A percentile compares a stretch with the other conserved stretches of the same genome.
These are phyloP conservation scores for Halocafeteria seosinensis DNA, from an alignment of 108 stramenopile genomes.

Conservation along the genomic window DNA sequence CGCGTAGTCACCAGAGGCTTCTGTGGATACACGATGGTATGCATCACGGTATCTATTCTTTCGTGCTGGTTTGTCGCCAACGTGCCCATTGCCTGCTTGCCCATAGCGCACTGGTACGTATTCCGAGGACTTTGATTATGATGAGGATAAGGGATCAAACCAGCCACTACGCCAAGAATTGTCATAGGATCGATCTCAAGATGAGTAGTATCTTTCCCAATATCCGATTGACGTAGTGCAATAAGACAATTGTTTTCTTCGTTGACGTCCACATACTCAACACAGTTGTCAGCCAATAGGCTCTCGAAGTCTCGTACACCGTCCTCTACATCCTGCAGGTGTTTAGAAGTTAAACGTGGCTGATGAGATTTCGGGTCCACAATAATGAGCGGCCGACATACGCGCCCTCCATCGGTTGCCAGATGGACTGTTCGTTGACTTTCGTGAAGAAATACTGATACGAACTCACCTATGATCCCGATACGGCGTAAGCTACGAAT, in stretches of 20 bases:
- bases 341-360: constrained; percentile 54
- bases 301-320: constrained; percentile 29
- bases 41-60: constrained; percentile 81
- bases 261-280: constrained; percentile 97
- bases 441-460: constrained; percentile 80
- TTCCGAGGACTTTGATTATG: constrained; percentile 92
- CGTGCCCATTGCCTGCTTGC: constrained; percentile 97
- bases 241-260: constrained; percentile 57
- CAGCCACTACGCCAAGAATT: constrained; percentile 84
- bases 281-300: constrained; percentile 67
- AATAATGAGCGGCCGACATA: constrained; percentile 84
- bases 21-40: constrained; percentile 88
- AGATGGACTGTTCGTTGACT: constrained; percentile 83
- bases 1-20: constrained; percentile 90
- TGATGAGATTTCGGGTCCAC: constrained; percentile 59
- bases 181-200: constrained; percentile 95
- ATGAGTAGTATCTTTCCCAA: constrained; percentile 55
- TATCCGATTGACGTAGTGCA: constrained; percentile 35
- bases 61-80: constrained; percentile 83
- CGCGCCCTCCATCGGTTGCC: constrained; percentile 86
- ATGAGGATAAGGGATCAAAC: constrained; percentile 89
- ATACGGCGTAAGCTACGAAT: constrained; percentile 61
- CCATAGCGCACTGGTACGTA: constrained; percentile 92
- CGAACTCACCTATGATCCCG: constrained; percentile 79
- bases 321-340: constrained; percentile 19